Percentiles rank a stretch among this genome's conserved stretches.
These are phyloP conservation scores for Salix caprea DNA, from an alignment of 345 rosid genomes.

Conservation along the genomic window DNA sequence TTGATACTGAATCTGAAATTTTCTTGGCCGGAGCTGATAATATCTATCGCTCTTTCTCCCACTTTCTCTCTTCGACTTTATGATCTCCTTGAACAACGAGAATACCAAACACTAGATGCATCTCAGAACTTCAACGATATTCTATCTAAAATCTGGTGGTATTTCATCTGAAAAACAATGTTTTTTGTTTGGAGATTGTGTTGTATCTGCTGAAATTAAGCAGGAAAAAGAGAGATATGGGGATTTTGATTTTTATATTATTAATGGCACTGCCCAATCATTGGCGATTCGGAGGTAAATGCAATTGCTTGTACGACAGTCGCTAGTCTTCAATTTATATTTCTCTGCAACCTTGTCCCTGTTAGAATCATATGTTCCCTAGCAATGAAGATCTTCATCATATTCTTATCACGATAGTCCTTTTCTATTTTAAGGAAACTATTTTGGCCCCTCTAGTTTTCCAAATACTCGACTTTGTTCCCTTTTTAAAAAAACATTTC, in stretches of 20 bases:
- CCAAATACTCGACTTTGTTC: no score
- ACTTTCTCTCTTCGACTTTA: constrained; percentile 22
- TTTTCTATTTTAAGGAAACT: no score
- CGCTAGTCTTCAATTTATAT: neutral
- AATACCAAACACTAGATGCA: constrained; percentile 12
- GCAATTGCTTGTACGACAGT: constrained; percentile 11
- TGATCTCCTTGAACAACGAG: constrained; percentile 1
- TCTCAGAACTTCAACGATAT: constrained; percentile 11
- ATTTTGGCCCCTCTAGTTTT: no score
- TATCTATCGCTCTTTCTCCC: constrained; percentile 30
- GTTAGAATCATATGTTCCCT: neutral
- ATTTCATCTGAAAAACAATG: no score
- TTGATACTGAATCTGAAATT: neutral
- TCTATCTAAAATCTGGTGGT: no score
- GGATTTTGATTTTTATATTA: no score
- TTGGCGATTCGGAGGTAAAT: neutral
- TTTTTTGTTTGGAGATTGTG: no score
- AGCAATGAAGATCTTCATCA: neutral
- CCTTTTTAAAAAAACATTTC: no score
- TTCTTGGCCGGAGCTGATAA: neutral
- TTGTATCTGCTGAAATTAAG: no score
- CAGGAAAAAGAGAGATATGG: no score
- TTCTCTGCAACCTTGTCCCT: neutral
- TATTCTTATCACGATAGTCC: neutral
- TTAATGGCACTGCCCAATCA: constrained; percentile 6